phyloP scores from a whole-genome alignment of 139 green algal species.

The Yamagishiella unicocca region DNA sequence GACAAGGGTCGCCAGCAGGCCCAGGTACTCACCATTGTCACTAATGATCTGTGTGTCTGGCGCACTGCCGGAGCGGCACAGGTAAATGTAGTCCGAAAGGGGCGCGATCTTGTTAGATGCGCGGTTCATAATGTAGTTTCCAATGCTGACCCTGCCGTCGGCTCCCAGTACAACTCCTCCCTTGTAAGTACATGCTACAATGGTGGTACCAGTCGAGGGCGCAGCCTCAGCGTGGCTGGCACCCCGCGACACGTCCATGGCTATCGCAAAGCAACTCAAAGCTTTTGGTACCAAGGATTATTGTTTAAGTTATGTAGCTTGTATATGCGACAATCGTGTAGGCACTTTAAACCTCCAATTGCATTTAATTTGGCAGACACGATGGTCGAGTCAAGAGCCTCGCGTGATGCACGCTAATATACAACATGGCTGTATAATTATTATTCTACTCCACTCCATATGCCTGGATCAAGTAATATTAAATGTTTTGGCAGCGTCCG shows the following conservation, averaged over 20 bases:
- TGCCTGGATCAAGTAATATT: too few species aligned
- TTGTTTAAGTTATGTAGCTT: too few species aligned
- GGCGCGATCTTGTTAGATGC: constrained; percentile 96
- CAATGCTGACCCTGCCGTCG: constrained; percentile 90
- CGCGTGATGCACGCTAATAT: too few species aligned
- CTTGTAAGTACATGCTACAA: constrained; percentile 90
- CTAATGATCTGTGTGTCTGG: constrained; percentile 91
- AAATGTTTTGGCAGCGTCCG: too few species aligned
- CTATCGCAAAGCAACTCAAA: neutral
- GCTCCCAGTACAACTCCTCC: constrained; percentile 94
- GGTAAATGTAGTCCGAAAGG: constrained; percentile 85
- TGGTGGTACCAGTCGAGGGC: constrained; percentile 86
- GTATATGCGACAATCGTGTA: too few species aligned
- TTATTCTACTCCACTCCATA: too few species aligned
- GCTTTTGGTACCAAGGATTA: too few species aligned
- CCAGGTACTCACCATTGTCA: constrained; percentile 84
- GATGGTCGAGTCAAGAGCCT: too few species aligned
- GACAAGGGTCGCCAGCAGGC: neutral
- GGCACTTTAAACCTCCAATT: too few species aligned
- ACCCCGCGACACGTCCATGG: constrained; percentile 17
- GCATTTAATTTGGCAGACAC: too few species aligned
- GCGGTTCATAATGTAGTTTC: constrained; percentile 94
- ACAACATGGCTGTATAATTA: too few species aligned
- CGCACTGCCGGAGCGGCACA: constrained; percentile 88
- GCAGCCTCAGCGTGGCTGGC: constrained; percentile 28